Evolutionary conservation across 225 moss, liverwort and hornwort species (phyloP), one percentile per base, ranked within the genome.

Genomic region (Bryoerythrophyllum caledonicum): DNA sequence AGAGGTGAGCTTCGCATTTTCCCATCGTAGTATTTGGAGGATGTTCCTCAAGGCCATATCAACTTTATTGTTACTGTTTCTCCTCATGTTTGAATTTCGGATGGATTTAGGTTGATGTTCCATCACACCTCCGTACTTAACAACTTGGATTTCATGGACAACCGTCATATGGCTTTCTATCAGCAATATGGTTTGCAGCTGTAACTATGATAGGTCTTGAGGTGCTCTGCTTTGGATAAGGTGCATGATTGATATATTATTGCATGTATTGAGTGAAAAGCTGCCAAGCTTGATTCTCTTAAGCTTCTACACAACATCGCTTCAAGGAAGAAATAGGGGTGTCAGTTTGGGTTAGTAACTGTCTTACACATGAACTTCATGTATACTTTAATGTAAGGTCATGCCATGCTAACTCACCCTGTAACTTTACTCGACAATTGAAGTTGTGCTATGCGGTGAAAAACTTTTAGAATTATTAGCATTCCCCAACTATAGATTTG

Each of bases 1-100:
- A 67, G 79, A 89, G 77, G 87, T 86, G 56, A 82, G 32, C 40
- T 56, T 49, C n/a, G 49, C 25, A 26, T 48, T 20, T 63, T n/a
- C n/a, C 60, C 60, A 21, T 59, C 46, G n/a, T 49, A n/a, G 20
- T 19, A 8, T 17, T 19, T 8, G 25, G 9, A 54, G 32, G 68
- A 46, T 57, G 57, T 20, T 78, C 46, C 65, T 41, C 16, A 37
- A 70, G 24, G 8, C 24, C 24, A 16, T 7, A 38, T 37, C 17
- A 70, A 55, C 55, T 70, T 38, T 54, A 40, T 40, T 27, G 16
- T 30, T n/a, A 11, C 28, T 15, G 28, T 12, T 14, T 49, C 48
- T n/a, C 7, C 11, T 59, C 19, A 12, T 71, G 27, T 41, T 28
- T 55, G 8, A 70, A 55, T 14, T 14, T 59, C 59, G 58, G 60